Evolutionary conservation across 257 asterid species (phyloP).

Genomic region (Coffea canephora): DNA sequence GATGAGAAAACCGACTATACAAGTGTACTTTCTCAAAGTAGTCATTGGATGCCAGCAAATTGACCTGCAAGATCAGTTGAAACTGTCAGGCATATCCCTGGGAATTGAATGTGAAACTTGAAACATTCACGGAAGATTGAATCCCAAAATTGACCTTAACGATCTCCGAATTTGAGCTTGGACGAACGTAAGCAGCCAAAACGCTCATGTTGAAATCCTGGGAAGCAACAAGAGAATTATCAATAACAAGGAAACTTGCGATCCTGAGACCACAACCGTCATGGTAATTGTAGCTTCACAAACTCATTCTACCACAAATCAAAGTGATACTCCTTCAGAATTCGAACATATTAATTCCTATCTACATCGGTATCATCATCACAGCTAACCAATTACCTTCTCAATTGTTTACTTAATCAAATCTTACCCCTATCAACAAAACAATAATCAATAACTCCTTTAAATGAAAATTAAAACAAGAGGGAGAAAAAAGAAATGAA

Average conservation of each 20-base stretch:
- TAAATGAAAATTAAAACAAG: too few species aligned
- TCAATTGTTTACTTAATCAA: neutral
- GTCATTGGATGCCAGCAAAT: conserved; percentile 60
- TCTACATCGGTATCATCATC: neutral
- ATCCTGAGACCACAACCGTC: neutral
- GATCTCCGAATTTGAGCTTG: conserved; percentile 79
- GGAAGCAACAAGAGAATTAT: conserved; percentile 23
- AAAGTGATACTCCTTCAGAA: neutral
- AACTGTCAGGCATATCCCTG: conserved; percentile 16
- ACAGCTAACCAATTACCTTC: neutral
- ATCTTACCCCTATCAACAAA: neutral
- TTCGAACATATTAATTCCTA: neutral
- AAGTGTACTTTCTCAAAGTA: conserved; percentile 44
- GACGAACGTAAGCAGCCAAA: conserved; percentile 81
- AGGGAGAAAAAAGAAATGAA: neutral
- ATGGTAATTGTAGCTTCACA: too few species aligned
- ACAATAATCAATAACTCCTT: too few species aligned
- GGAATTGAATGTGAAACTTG: neutral
- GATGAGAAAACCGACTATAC: conserved; percentile 34
- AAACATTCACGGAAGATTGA: neutral
- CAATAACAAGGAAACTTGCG: conserved; percentile 1
- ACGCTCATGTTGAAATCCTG: conserved; percentile 89
- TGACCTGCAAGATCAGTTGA: conserved; percentile 49
- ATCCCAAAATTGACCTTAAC: conserved; percentile 53
- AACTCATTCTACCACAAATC: neutral